Evolutionary conservation across 768 basidiomycete species (phyloP), one percentile per base, ranked within the genome.

Genomic region (Agaricus bisporus): DNA sequence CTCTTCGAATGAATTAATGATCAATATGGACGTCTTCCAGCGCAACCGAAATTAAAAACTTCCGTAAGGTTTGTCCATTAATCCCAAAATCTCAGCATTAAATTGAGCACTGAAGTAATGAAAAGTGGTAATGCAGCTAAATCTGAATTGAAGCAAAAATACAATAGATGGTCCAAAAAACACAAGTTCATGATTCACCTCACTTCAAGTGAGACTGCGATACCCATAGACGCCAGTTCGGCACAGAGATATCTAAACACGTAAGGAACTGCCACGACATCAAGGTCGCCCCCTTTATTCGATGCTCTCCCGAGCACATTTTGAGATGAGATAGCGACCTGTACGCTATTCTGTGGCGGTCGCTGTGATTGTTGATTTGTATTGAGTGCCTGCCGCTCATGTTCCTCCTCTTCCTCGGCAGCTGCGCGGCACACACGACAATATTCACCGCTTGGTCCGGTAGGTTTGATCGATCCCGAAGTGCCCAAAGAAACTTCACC

Each of bases 221-320:
- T 98, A 43, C 97, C 95, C 95, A 98, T 98, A 15, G 91, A 88
- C n/a, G 95, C 95, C 60, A 99, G 73, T 72, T 99, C 97, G 2
- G 95, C 89, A 64, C 95, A 94, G 10, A 98, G 78, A 72, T 94
- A 91, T 46, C 91, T 79, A 71, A 97, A 95, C 48, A 95, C 94
- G 63, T 90, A 98, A 6, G 97, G 97, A 18, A 99, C 81, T 11
- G 95, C 95, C 49, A 99, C 85, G 44, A 99, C 86, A 68, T 98
- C 97, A 67, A 99, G 81, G 59, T 93, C 85, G 14, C 88, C 85
- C 29, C 88, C 88, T 69, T 85, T 86, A 50, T 70, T 70, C 22
- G 75, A 68, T n/a, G 76, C 69, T 36, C 71, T 68, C 46, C 79
- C 74, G 32, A 92, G 74, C 37, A 91, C 74, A 61, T 91, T 80